These are phyloP conservation scores for Zizania palustris DNA, from an alignment of 202 grass and related monocot species.

Conservation along the genomic window DNA sequence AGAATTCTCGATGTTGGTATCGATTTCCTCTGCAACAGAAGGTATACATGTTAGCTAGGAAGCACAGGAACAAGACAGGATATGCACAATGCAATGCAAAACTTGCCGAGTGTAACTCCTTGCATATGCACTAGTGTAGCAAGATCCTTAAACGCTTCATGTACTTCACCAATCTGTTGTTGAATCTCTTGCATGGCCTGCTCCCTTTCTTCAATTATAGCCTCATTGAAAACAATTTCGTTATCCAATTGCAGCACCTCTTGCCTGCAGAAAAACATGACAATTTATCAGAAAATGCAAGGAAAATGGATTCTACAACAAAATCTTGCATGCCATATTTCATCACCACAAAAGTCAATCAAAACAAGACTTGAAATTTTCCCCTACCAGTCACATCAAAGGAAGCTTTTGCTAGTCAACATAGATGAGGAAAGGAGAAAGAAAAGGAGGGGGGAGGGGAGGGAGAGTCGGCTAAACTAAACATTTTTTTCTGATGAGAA, in stretches of 20 bases:
- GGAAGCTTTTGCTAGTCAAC: constrained; percentile 4
- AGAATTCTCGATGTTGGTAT: constrained; percentile 84
- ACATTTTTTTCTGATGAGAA: constrained; percentile 13
- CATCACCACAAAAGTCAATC: not conserved
- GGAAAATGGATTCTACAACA: not conserved
- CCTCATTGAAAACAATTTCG: constrained; percentile 87
- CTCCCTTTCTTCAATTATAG: constrained; percentile 91
- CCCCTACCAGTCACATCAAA: not conserved
- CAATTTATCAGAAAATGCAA: constrained; percentile 3
- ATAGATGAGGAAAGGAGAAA: not conserved
- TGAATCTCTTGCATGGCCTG: constrained; percentile 86
- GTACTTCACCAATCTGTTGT: constrained; percentile 86
- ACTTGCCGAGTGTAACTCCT: constrained; percentile 72
- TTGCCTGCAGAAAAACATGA: constrained; percentile 60
- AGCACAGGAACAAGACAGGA: not conserved
- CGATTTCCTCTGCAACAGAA: constrained; percentile 73
- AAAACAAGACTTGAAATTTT: not conserved
- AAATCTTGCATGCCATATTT: constrained; percentile 28
- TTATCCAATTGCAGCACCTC: constrained; percentile 81
- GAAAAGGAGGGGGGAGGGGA: not conserved
- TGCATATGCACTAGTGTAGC: constrained; percentile 79
- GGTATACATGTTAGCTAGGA: constrained; percentile 15
- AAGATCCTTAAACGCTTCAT: constrained; percentile 91
- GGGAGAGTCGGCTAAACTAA: not conserved
- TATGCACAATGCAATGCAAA: constrained; percentile 22